Evolutionary conservation across 2,329 filamentous ascomycete genomes (phyloP), one percentile per base, ranked within the genome.

Genomic region (Cephalotrichum gorgonifer): DNA sequence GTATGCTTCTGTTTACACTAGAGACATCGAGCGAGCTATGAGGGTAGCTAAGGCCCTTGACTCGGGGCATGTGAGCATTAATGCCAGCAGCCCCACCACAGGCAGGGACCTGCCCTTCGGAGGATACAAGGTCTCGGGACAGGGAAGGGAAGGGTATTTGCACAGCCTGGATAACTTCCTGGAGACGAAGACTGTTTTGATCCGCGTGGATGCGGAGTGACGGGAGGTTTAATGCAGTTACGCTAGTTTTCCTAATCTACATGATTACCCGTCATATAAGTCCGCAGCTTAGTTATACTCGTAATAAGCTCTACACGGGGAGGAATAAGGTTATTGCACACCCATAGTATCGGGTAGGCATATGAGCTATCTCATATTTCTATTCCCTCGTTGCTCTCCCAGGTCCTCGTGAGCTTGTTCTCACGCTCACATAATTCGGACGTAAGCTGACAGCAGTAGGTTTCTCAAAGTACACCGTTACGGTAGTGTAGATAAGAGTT

Each of bases 1-100:
- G 33, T 93, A 91, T 0, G 91, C 88, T 1, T 97, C 97, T 70
- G 95, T 98, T 72, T 97, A 88, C 73, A 89, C 79, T 6, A 67
- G 69, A 47, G 76, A 86, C 58, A 53, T 85, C 12, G 70, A 76
- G 58, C 68, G 83, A 6, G 73, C 79, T 23, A 68, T 72, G 56
- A 72, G 83, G 44, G 75, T 87, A 0, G 78, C 81, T 0, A 83
- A 86, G 66, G 74, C 75, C 15, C 69, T 94, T 35, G 85, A 95
- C 62, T 85, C 91, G 1, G 88, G 88, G 47, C 94, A 94, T 88
- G 79, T 94, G 1, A 88, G 87, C 50, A 80, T 90, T 52, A 91
- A 91, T 66, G 35, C 35, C 35, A 89, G 85, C 1, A 86, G 87
- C 28, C 57, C 28, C 30, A 76, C 81, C 54, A 79, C 75, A 2